Evolutionary conservation across 176 grass and related monocot genomes (phyloP).

Genomic region (Oryza rufipogon): DNA sequence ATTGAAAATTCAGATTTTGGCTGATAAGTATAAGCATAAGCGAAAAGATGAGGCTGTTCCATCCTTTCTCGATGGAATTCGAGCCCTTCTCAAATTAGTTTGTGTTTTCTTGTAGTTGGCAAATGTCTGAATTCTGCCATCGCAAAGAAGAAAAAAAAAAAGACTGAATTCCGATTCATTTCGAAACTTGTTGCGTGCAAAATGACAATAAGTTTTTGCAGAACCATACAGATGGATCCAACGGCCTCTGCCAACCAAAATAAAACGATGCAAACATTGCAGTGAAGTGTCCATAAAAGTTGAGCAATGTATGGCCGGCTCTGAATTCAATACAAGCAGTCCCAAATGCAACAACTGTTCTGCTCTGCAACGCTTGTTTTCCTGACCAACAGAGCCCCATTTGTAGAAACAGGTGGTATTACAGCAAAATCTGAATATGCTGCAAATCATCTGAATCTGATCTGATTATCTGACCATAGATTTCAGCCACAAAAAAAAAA

Average conservation of each 20-base stretch:
- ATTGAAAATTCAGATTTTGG: no score
- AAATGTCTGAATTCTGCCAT: no score
- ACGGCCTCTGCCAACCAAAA: constrained; percentile 14
- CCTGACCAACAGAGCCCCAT: constrained; percentile 41
- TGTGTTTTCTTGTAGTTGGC: no score
- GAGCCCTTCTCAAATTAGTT: no score
- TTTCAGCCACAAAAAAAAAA: constrained; percentile 30
- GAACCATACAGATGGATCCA: constrained; percentile 19
- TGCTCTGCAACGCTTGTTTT: constrained; percentile 17
- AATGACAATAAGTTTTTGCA: background rate
- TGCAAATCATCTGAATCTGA: constrained; percentile 16
- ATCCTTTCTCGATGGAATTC: no score
- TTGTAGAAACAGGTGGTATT: constrained; percentile 18
- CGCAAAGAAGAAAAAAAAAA: no score
- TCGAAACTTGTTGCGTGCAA: background rate
- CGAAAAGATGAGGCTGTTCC: no score
- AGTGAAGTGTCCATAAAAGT: constrained; percentile 16
- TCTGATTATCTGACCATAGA: constrained; percentile 31
- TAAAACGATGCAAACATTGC: constrained; percentile 39
- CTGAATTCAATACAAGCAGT: constrained; percentile 44
- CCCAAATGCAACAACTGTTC: constrained; percentile 5
- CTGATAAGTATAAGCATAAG: no score
- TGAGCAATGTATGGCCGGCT: constrained; percentile 15
- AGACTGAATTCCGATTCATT: background rate
- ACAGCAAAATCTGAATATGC: constrained; percentile 11